A percentile compares a stretch with the other conserved stretches of the same genome.
phyloP scores from a whole-genome alignment of 2,329 filamentous ascomycete species.

The Raffaelea arxii region DNA sequence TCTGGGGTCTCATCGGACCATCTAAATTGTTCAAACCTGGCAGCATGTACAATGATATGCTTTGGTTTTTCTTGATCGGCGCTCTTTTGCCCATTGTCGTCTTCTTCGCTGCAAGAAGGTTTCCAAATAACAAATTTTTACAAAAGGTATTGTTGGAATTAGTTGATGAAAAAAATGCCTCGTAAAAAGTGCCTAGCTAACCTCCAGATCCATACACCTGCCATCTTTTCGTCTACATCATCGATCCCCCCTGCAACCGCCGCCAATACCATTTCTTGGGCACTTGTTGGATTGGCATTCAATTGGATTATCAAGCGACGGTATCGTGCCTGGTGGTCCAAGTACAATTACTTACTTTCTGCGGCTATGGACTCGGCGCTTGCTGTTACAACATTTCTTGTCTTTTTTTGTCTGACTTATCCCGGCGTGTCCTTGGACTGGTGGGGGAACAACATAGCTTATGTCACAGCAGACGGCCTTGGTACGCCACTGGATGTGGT shows the following conservation, averaged over 20 bases:
- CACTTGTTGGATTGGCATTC: slow-evolving; percentile 54
- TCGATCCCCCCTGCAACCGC: slow-evolving; percentile 60
- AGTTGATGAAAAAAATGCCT: too few species aligned
- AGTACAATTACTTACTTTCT: slow-evolving; percentile 67
- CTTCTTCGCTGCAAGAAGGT: slow-evolving; percentile 50
- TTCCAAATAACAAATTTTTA: too few species aligned
- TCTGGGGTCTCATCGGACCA: slow-evolving; percentile 66
- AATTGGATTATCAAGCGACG: slow-evolving; percentile 57
- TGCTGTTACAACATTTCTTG: slow-evolving; percentile 54
- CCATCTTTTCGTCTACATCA: slow-evolving; percentile 59
- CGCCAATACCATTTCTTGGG: slow-evolving; percentile 63
- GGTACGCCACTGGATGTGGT: background rate
- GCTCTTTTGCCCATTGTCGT: slow-evolving; percentile 50
- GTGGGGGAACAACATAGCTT: slow-evolving; percentile 1
- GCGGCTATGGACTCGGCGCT: slow-evolving; percentile 61
- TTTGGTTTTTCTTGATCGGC: slow-evolving; percentile 63
- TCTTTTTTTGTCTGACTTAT: slow-evolving; percentile 52
- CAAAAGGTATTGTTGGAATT: too few species aligned
- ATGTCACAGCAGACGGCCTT: background rate
- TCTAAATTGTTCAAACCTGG: slow-evolving; percentile 55
- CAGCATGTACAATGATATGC: slow-evolving; percentile 51
- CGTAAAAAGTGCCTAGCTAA: slow-evolving; percentile 42
- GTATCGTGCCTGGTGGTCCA: slow-evolving; percentile 62
- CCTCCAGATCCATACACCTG: slow-evolving; percentile 54
- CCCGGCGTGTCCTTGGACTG: background rate